Conservation (phyloP, 257 asterid species). For the Apocynum venetum region DNA sequence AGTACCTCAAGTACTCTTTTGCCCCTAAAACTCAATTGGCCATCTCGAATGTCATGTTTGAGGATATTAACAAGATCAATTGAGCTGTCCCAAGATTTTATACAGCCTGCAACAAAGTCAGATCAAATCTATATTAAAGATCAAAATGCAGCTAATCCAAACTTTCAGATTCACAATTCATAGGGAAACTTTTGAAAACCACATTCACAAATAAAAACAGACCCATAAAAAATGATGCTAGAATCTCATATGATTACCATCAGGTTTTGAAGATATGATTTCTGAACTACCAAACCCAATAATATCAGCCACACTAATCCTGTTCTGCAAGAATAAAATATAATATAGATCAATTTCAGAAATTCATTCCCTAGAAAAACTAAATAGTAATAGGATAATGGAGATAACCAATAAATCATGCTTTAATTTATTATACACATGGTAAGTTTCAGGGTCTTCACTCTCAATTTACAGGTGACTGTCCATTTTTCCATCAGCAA, state of each 20-base stretch:
- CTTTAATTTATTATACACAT: not conserved
- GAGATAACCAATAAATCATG: not conserved
- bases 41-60: conserved; percentile 41
- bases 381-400: not conserved
- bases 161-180: not conserved
- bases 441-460: not conserved
- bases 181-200: not conserved
- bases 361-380: not conserved
- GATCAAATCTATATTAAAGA: not conserved
- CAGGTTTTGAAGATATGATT: conserved; percentile 29
- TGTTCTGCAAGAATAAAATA: conserved; percentile 23
- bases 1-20: conserved; percentile 37
- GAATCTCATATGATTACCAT: conserved; percentile 22
- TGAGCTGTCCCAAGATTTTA: conserved; percentile 33
- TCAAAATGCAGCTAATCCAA: not conserved
- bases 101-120: conserved; percentile 20
- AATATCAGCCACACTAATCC: conserved; percentile 34
- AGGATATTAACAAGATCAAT: conserved; percentile 38
- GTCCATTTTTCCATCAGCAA: not conserved
- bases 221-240: not conserved
- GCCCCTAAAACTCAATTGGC: conserved; percentile 36
- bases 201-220: not conserved
- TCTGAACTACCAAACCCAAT: conserved; percentile 36
- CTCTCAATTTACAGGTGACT: not conserved
- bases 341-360: not conserved